These are phyloP conservation scores for Scheffersomyces parashehatae DNA, from an alignment of 1,139 yeast genomes.

Conservation along the genomic window DNA sequence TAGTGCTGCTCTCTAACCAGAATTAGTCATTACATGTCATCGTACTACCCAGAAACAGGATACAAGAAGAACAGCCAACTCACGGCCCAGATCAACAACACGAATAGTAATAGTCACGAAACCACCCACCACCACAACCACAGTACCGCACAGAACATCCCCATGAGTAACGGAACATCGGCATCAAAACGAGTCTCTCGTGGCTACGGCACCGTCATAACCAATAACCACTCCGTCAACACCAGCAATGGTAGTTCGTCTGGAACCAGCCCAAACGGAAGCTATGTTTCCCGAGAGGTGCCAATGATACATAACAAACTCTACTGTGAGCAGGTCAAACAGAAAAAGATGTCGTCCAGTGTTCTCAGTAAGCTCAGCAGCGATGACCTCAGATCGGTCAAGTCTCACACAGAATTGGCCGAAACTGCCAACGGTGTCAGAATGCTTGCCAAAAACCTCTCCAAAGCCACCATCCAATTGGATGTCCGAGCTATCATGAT, in stretches of 20 bases:
- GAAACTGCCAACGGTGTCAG: constrained; percentile 88
- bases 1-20: too few relatives aligned
- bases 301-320: constrained; percentile 41
- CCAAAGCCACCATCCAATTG: constrained; percentile 71
- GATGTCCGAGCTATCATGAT: constrained; percentile 72
- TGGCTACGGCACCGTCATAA: not conserved
- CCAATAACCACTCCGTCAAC: constrained; percentile 1
- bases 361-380: constrained; percentile 34
- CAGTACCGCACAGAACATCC: not conserved
- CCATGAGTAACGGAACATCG: too few relatives aligned
- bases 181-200: not conserved
- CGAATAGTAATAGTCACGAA: not conserved
- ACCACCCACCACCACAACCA: not conserved
- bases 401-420: constrained; percentile 72
- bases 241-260: not conserved
- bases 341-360: constrained; percentile 18
- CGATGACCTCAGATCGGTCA: constrained; percentile 48
- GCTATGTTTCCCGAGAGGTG: constrained; percentile 14
- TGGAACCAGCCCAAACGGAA: constrained; percentile 7
- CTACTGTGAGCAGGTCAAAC: constrained; percentile 24
- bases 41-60: too few relatives aligned
- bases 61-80: constrained; percentile 4
- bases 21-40: too few relatives aligned
- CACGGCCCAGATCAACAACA: constrained; percentile 2
- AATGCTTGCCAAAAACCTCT: constrained; percentile 70